Conservation (phyloP, 805 yeast genomes). For the Candida taoyuanica region DNA sequence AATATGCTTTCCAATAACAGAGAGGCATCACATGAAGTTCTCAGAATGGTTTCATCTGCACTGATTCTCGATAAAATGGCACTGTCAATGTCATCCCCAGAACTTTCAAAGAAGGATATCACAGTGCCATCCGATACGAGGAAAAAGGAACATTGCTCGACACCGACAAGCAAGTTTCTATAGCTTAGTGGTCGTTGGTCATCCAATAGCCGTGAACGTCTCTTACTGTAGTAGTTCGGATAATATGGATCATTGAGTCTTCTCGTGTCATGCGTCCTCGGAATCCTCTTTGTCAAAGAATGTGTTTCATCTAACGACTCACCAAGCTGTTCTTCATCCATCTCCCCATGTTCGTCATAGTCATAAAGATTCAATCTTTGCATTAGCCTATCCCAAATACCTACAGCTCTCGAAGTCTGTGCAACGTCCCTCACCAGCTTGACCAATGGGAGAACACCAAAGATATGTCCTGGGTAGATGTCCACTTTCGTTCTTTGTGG, state of each 20-base stretch:
- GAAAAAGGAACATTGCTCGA: slow-evolving; percentile 53
- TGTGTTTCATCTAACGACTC: background rate
- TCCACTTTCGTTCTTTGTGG: slow-evolving; percentile 59
- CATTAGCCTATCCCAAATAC: slow-evolving; percentile 10
- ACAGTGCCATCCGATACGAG: slow-evolving; percentile 41
- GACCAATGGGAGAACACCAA: slow-evolving; percentile 50
- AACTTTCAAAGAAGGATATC: slow-evolving; percentile 53
- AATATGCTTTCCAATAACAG: slow-evolving; percentile 49
- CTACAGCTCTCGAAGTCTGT: background rate
- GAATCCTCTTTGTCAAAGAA: slow-evolving; percentile 17
- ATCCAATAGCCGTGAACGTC: slow-evolving; percentile 30
- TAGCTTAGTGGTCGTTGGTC: slow-evolving; percentile 40
- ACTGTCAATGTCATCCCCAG: slow-evolving; percentile 47
- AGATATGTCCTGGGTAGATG: slow-evolving; percentile 45
- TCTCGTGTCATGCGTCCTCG: slow-evolving; percentile 27
- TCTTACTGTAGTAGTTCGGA: slow-evolving; percentile 18
- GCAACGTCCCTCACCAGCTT: slow-evolving; percentile 33
- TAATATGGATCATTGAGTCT: slow-evolving; percentile 31
- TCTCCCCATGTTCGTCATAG: slow-evolving; percentile 4
- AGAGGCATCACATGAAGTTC: slow-evolving; percentile 49
- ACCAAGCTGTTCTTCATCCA: no score
- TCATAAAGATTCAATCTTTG: slow-evolving; percentile 12
- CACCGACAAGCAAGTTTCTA: slow-evolving; percentile 41
- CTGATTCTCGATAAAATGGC: slow-evolving; percentile 47
- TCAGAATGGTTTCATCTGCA: slow-evolving; percentile 41